Conservation (phyloP, 805 yeast genomes). For the Barnettozyma pratensis region DNA sequence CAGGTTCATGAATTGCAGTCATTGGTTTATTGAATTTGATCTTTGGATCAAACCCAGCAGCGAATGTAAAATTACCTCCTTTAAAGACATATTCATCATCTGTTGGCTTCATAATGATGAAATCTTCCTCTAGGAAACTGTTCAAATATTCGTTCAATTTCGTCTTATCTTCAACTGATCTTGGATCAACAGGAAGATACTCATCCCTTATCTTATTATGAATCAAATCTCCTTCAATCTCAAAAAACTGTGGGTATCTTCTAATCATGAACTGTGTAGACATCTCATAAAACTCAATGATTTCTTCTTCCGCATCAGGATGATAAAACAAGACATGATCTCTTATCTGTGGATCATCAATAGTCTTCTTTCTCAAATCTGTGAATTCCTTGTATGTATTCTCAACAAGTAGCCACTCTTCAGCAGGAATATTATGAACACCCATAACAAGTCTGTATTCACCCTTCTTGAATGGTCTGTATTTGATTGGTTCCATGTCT, state of each 20-base stretch:
- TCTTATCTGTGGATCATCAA: slow-evolving; percentile 28
- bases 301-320: slow-evolving; percentile 19
- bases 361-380: slow-evolving; percentile 32
- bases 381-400: slow-evolving; percentile 47
- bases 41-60: slow-evolving; percentile 69
- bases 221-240: slow-evolving; percentile 18
- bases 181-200: slow-evolving; percentile 22
- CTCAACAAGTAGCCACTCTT: slow-evolving; percentile 60
- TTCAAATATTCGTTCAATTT: slow-evolving; percentile 16
- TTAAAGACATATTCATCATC: slow-evolving; percentile 55
- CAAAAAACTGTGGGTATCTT: slow-evolving; percentile 24
- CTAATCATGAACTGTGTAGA: slow-evolving; percentile 20
- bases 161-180: slow-evolving; percentile 17
- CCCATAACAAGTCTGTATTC: slow-evolving; percentile 62
- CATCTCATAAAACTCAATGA: slow-evolving; percentile 22
- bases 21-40: slow-evolving; percentile 47
- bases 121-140: slow-evolving; percentile 30
- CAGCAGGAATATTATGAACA: slow-evolving; percentile 39
- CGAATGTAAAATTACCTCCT: slow-evolving; percentile 56
- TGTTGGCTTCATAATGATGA: slow-evolving; percentile 43
- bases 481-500: slow-evolving; percentile 36
- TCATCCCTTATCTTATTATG: slow-evolving; percentile 24
- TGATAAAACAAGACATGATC: slow-evolving; percentile 32
- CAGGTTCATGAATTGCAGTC: slow-evolving; percentile 62
- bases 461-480: slow-evolving; percentile 58